Evolutionary conservation across 2,329 filamentous ascomycete species (phyloP).

Genomic region (Phoma sp.): DNA sequence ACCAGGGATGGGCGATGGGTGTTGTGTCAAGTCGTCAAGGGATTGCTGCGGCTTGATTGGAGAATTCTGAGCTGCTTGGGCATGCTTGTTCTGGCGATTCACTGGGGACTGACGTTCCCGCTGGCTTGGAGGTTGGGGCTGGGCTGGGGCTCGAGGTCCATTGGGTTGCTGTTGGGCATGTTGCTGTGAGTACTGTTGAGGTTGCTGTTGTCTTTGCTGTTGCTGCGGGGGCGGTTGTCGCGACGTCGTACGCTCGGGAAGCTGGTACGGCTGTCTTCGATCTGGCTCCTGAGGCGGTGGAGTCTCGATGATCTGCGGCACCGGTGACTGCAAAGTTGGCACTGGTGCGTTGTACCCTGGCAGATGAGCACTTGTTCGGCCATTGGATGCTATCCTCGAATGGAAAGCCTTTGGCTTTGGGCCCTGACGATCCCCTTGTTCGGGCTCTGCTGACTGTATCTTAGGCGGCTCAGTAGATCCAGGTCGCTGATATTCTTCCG

Average conservation of each 20-base stretch:
- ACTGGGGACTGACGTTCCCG: constrained; percentile 34
- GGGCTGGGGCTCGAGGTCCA: constrained; percentile 19
- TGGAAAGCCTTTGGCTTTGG: constrained; percentile 58
- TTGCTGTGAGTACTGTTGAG: constrained; percentile 8
- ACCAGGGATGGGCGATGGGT: constrained; percentile 72
- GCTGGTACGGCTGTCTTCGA: constrained; percentile 38
- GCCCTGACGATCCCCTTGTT: constrained; percentile 41
- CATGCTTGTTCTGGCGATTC: constrained; percentile 35
- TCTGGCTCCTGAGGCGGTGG: constrained; percentile 50
- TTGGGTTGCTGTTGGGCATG: constrained; percentile 28
- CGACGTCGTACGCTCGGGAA: constrained; percentile 61
- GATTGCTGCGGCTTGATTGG: constrained; percentile 55
- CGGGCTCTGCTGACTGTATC: constrained; percentile 25
- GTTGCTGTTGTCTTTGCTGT: constrained; percentile 43
- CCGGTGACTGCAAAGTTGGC: constrained; percentile 23
- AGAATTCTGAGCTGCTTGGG: constrained; percentile 39
- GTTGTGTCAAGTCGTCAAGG: constrained; percentile 69
- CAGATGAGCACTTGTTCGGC: constrained; percentile 60
- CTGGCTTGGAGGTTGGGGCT: constrained; percentile 19
- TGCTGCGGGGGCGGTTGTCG: constrained; percentile 44
- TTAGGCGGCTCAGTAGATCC: constrained; percentile 35
- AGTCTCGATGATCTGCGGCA: constrained; percentile 71
- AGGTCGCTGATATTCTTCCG: constrained; percentile 25
- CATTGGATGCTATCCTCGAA: constrained; percentile 62
- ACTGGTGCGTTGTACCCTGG: constrained; percentile 52